Conservation (phyloP, 1,284 basidiomycete species). For the Hymenochaete sp. region DNA sequence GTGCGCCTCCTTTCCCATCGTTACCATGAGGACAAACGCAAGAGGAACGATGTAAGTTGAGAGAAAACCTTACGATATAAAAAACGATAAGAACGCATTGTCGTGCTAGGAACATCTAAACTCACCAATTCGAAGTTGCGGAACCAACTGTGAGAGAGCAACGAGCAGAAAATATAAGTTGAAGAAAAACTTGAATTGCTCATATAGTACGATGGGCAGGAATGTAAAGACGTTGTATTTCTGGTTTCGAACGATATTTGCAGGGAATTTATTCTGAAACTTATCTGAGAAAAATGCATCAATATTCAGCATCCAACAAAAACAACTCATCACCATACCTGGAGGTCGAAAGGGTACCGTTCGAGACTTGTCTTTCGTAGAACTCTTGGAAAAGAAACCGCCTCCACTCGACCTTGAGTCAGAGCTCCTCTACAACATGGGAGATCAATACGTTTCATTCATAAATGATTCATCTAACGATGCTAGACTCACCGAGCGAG, state of each 20-base stretch:
- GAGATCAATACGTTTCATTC: not conserved
- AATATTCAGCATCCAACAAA: conserved; percentile 8
- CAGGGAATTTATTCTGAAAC: conserved; percentile 55
- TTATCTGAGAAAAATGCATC: conserved; percentile 40
- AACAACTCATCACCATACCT: conserved; percentile 36
- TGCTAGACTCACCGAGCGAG: conserved; percentile 7
- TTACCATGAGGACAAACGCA: conserved; percentile 89
- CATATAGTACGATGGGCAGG: conserved; percentile 93
- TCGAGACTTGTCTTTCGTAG: conserved; percentile 58
- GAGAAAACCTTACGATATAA: conserved; percentile 75
- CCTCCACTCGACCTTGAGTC: conserved; percentile 8
- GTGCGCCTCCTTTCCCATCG: conserved; percentile 98
- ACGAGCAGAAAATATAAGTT: conserved; percentile 98
- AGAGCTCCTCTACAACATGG: conserved; percentile 4
- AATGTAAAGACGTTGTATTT: conserved; percentile 96
- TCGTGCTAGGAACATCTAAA: conserved; percentile 16
- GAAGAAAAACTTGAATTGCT: conserved; percentile 99
- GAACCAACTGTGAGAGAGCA: conserved; percentile 92
- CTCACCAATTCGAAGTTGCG: conserved; percentile 89
- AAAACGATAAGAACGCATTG: not conserved
- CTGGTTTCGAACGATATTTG: conserved; percentile 94
- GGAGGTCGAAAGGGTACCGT: conserved; percentile 70
- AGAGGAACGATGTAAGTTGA: conserved; percentile 94
- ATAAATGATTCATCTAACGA: not conserved
- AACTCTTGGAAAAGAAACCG: conserved; percentile 17